phyloP scores from a whole-genome alignment of 768 basidiomycete genomes.

The Artomyces pyxidatus region DNA sequence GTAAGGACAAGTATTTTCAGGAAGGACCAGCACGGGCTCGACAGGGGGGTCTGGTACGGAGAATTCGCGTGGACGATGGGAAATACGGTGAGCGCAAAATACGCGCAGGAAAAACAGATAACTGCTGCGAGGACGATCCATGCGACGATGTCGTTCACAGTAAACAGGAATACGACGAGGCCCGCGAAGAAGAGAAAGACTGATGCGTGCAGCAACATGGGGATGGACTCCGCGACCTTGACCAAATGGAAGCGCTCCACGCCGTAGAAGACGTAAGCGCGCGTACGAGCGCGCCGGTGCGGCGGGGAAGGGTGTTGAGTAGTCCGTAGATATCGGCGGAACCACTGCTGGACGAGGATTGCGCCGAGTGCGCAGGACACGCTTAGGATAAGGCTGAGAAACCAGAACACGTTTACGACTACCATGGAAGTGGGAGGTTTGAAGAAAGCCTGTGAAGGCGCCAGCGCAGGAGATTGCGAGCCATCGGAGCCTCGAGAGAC shows the following conservation, averaged over 20 bases:
- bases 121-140: neutral
- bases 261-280: constrained; percentile 7
- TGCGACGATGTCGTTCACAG: constrained; percentile 7
- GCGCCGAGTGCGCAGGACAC: constrained; percentile 9
- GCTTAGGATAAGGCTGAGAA: constrained; percentile 11
- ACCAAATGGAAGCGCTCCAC: constrained; percentile 5
- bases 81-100: constrained; percentile 7
- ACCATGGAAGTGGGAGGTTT: neutral
- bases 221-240: constrained; percentile 11
- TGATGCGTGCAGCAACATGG: constrained; percentile 11
- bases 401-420: constrained; percentile 10
- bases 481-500: neutral
- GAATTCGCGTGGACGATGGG: constrained; percentile 4
- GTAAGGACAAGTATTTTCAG: neutral
- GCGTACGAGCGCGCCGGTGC: constrained; percentile 10
- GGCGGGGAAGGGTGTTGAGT: constrained; percentile 7
- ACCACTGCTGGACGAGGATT: constrained; percentile 9
- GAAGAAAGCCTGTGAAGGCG: neutral
- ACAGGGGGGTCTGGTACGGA: constrained; percentile 12
- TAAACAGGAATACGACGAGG: constrained; percentile 7
- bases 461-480: neutral
- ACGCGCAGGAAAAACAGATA: neutral
- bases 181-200: constrained; percentile 11
- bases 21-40: neutral
- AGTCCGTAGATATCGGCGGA: constrained; percentile 6